Evolutionary conservation across 108 stramenopile genomes (phyloP).

Genomic region (Cylindrotheca fusiformis): DNA sequence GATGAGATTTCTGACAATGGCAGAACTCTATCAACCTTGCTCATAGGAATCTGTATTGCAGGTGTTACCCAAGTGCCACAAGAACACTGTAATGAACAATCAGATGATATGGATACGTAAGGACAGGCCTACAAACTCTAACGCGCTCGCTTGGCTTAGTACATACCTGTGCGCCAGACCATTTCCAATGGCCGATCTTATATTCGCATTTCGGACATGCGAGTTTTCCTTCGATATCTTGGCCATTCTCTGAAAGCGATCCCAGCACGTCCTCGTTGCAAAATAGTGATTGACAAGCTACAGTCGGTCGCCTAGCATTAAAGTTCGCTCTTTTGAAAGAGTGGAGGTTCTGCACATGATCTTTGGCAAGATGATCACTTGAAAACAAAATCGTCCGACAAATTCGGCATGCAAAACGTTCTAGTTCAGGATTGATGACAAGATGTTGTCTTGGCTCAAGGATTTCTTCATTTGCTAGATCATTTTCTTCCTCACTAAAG

Average conservation of each 20-base stretch:
- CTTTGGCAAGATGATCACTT: conserved; percentile 53
- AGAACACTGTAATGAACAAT: conserved; percentile 46
- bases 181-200: conserved; percentile 78
- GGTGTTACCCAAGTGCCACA: conserved; percentile 87
- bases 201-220: conserved; percentile 68
- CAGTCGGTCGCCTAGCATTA: neutral
- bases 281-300: conserved; percentile 57
- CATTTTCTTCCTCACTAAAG: conserved; percentile 5
- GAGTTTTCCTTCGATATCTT: conserved; percentile 63
- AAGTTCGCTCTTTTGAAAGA: conserved; percentile 7
- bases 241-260: conserved; percentile 54
- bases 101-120: too few species aligned
- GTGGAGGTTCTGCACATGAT: conserved; percentile 26
- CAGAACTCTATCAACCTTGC: conserved; percentile 64
- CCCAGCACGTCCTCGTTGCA: conserved; percentile 37
- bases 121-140: too few species aligned
- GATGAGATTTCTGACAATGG: too few species aligned
- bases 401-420: conserved; percentile 63
- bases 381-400: conserved; percentile 72
- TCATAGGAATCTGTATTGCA: conserved; percentile 70
- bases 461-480: neutral
- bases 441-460: neutral
- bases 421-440: conserved; percentile 5
- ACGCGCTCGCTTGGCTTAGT: too few species aligned
- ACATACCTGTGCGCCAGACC: conserved; percentile 64